These are phyloP conservation scores for Clitopilus passeckerianus DNA, from an alignment of 768 basidiomycete species.

Conservation along the genomic window DNA sequence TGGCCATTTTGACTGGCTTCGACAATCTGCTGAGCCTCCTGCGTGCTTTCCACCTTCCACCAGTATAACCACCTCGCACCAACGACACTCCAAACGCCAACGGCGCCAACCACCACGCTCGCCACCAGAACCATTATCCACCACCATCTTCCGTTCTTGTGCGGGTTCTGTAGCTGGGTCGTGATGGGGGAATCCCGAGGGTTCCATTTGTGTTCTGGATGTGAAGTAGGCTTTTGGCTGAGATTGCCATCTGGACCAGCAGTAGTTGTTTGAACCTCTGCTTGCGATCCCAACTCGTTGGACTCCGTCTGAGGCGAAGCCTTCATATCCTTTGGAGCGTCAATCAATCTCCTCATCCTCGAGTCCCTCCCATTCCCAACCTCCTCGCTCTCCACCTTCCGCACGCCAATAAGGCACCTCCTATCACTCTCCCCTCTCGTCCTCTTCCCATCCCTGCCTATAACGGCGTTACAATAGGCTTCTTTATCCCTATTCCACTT, in stretches of 20 bases:
- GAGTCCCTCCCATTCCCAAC: constrained; percentile 27
- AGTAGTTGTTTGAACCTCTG: background rate
- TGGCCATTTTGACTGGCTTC: background rate
- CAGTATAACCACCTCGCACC: background rate
- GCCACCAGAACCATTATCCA: constrained; percentile 3
- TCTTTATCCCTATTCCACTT: background rate
- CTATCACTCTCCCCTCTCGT: constrained; percentile 26
- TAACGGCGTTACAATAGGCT: background rate
- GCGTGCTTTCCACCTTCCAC: background rate
- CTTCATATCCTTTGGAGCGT: constrained; percentile 41
- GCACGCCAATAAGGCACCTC: constrained; percentile 61
- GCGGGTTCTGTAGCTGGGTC: background rate
- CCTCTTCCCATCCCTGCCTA: constrained; percentile 8
- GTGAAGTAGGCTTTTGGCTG: no score
- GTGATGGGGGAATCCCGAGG: no score
- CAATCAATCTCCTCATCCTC: constrained; percentile 48
- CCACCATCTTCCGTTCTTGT: constrained; percentile 2
- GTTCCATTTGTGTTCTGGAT: no score
- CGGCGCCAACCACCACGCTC: background rate
- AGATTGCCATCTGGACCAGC: no score
- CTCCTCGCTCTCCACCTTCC: constrained; percentile 46
- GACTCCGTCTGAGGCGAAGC: background rate
- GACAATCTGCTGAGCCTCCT: background rate
- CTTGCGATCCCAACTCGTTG: background rate
- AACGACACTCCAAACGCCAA: background rate